Evolutionary conservation across 2,329 filamentous ascomycete species (phyloP).

Genomic region (Xylariales sp.): DNA sequence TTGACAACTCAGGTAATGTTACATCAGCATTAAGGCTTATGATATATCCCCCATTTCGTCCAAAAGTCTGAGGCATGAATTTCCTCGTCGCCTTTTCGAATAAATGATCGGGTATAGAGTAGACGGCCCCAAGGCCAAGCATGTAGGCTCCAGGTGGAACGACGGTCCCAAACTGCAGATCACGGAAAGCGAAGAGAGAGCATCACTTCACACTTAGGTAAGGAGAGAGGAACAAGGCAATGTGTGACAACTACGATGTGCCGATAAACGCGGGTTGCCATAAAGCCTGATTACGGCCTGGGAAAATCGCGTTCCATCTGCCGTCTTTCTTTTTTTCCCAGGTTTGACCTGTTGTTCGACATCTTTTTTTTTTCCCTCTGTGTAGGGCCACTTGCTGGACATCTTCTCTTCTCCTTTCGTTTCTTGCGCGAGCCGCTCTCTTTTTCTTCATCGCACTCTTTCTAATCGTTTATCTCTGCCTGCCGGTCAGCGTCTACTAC

Average conservation of each 20-base stretch:
- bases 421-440: slow-evolving; percentile 36
- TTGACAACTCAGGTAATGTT: too few species aligned
- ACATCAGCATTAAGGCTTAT: not conserved
- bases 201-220: slow-evolving; percentile 10
- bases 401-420: slow-evolving; percentile 23
- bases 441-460: slow-evolving; percentile 12
- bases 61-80: not conserved
- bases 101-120: not conserved
- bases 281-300: slow-evolving; percentile 36
- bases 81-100: not conserved
- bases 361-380: slow-evolving; percentile 28
- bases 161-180: slow-evolving; percentile 30
- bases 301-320: slow-evolving; percentile 16
- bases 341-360: slow-evolving; percentile 26
- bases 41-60: not conserved
- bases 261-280: slow-evolving; percentile 35
- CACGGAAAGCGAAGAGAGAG: slow-evolving; percentile 25
- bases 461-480: slow-evolving; percentile 30
- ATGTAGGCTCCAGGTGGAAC: slow-evolving; percentile 14
- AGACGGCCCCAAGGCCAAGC: slow-evolving; percentile 12
- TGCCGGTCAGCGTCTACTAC: slow-evolving; percentile 39
- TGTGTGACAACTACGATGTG: slow-evolving; percentile 25
- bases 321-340: slow-evolving; percentile 25
- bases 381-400: slow-evolving; percentile 30
- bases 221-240: not conserved